These are phyloP conservation scores for Ogataea neopini DNA, from an alignment of 805 yeast genomes.

Conservation along the genomic window DNA sequence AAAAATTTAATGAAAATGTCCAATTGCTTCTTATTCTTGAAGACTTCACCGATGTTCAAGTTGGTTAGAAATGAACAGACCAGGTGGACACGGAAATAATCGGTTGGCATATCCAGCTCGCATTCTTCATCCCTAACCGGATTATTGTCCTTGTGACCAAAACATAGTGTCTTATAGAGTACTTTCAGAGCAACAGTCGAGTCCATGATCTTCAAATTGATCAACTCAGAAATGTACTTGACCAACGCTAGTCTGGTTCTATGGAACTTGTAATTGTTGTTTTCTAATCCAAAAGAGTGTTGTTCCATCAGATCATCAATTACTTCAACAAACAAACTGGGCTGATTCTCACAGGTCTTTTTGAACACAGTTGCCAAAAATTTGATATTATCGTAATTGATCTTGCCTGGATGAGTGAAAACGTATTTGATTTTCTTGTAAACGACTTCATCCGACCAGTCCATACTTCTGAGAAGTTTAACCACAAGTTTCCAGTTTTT, in stretches of 20 bases:
- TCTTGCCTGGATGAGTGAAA: constrained; percentile 60
- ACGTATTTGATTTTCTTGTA: constrained; percentile 34
- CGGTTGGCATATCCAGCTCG: constrained; percentile 60
- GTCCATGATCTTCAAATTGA: constrained; percentile 47
- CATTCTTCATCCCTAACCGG: constrained; percentile 47
- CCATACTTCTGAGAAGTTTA: constrained; percentile 43
- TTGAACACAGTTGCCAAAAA: constrained; percentile 50
- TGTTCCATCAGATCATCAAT: constrained; percentile 67
- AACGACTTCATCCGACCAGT: constrained; percentile 46
- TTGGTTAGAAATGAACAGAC: constrained; percentile 44
- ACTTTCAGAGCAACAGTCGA: constrained; percentile 50
- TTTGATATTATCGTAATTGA: constrained; percentile 57
- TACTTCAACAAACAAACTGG: constrained; percentile 44
- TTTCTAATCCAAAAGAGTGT: constrained; percentile 65
- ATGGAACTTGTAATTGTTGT: constrained; percentile 57
- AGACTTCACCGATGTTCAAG: constrained; percentile 13
- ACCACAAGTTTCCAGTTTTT: constrained; percentile 38
- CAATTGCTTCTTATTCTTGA: constrained; percentile 24
- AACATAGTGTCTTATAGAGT: constrained; percentile 56
- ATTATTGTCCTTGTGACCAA: constrained; percentile 62
- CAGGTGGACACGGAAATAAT: constrained; percentile 71
- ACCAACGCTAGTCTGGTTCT: constrained; percentile 63
- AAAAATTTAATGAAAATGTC: constrained; percentile 54
- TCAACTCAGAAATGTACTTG: constrained; percentile 59
- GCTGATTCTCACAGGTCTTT: constrained; percentile 36